Conservation (phyloP, 2,329 filamentous ascomycete species). For the Macrophomina pseudophaseolina region DNA sequence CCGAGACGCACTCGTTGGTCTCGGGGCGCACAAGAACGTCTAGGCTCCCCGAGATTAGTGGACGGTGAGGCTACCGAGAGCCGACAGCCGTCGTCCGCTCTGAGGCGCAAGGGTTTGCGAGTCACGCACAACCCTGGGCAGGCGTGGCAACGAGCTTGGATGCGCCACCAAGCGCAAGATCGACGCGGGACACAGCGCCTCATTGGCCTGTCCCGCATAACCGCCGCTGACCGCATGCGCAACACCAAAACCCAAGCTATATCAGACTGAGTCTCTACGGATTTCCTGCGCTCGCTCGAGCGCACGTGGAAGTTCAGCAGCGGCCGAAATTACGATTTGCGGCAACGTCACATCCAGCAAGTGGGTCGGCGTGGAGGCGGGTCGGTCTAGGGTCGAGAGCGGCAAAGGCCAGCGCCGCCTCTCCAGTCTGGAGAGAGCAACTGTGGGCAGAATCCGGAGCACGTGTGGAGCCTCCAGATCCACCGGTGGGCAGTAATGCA, state of each 20-base stretch:
- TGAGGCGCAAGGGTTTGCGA: background rate
- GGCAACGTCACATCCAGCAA: slow-evolving; percentile 5
- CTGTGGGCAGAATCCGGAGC: slow-evolving; percentile 18
- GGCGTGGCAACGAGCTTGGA: slow-evolving; percentile 16
- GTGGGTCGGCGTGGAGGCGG: slow-evolving; percentile 18
- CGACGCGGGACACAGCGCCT: slow-evolving; percentile 4
- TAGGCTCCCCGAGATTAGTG: background rate
- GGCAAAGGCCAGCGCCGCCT: slow-evolving; percentile 15
- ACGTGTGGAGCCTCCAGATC: slow-evolving; percentile 9
- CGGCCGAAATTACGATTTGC: background rate
- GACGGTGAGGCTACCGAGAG: slow-evolving; percentile 5
- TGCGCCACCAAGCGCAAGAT: slow-evolving; percentile 17
- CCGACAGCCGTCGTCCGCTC: background rate
- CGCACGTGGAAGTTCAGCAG: background rate
- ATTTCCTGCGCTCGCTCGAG: background rate
- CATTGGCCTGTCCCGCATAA: background rate
- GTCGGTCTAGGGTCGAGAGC: slow-evolving; percentile 11
- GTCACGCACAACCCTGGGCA: background rate
- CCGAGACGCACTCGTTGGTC: background rate
- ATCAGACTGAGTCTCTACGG: background rate
- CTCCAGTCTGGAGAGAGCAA: slow-evolving; percentile 6
- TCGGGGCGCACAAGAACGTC: background rate
- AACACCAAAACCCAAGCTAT: slow-evolving; percentile 1
- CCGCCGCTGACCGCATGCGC: background rate
- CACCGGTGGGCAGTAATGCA: background rate